Percentiles rank a stretch among this genome's conserved stretches.
Conservation (phyloP, 495 filamentous ascomycete genomes). For the Chaetomium fimeti region DNA sequence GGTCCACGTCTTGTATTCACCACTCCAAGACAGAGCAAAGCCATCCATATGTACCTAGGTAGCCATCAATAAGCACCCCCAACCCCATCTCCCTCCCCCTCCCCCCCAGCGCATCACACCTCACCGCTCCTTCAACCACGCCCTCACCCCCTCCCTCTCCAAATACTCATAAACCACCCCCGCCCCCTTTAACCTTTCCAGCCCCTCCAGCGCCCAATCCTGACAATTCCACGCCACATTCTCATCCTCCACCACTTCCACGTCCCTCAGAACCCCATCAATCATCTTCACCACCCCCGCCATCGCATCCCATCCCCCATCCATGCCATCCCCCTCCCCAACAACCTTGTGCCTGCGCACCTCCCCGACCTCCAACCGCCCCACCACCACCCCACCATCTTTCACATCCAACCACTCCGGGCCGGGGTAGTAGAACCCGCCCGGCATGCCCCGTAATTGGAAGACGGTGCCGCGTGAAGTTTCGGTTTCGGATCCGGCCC, state of each 20-base stretch:
- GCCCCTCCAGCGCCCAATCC: conserved; percentile 2
- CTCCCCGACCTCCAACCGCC: conserved; percentile 1
- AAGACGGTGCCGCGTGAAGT: conserved; percentile 1
- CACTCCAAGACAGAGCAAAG: no score
- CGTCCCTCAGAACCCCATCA: background rate
- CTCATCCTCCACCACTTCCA: conserved; percentile 1
- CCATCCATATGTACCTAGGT: no score
- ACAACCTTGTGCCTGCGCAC: background rate
- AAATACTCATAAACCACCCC: background rate
- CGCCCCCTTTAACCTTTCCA: background rate
- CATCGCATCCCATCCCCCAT: no score
- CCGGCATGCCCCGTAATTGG: conserved; percentile 11
- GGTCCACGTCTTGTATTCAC: no score
- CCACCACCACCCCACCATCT: background rate
- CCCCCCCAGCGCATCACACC: no score
- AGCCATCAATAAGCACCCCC: no score
- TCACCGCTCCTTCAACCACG: conserved; percentile 1
- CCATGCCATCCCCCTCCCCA: background rate
- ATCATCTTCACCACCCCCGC: background rate
- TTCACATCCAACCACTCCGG: background rate
- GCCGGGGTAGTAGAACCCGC: conserved; percentile 5
- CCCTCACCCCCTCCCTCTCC: background rate
- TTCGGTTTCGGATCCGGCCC: no score
- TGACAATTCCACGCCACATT: conserved; percentile 12
- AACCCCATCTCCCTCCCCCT: no score